Evolutionary conservation across 257 asterid species (phyloP).

Genomic region (Leptodermis oblonga): DNA sequence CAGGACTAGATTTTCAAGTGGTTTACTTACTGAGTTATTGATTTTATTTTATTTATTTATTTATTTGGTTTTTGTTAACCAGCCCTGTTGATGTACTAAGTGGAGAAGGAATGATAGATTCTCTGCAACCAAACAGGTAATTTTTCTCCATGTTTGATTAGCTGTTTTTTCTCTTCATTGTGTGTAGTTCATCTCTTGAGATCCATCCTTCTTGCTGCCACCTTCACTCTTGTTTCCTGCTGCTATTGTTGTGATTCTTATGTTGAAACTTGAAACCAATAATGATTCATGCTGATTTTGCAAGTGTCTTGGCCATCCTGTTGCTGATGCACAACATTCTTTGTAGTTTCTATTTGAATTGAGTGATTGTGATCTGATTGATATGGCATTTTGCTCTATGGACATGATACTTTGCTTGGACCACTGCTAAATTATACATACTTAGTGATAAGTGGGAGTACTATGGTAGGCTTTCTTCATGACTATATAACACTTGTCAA

Average conservation of each 20-base stretch:
- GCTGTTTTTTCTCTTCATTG: too few species aligned
- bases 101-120: background rate
- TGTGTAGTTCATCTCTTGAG: background rate
- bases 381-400: background rate
- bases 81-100: background rate
- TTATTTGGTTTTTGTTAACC: too few species aligned
- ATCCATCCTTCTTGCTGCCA: background rate
- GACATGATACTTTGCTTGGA: background rate
- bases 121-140: background rate
- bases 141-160: too few species aligned
- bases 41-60: too few species aligned
- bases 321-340: background rate
- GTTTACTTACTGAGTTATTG: background rate
- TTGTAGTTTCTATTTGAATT: background rate
- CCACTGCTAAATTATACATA: background rate
- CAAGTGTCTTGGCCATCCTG: background rate
- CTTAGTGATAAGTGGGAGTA: background rate
- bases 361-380: background rate
- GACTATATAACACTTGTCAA: background rate
- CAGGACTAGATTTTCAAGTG: background rate
- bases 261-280: too few species aligned
- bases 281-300: background rate
- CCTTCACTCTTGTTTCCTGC: background rate
- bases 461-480: background rate
- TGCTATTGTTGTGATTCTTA: background rate